phyloP scores from a whole-genome alignment of 176 grass and related monocot genomes.

The Aegilops bicornis region DNA sequence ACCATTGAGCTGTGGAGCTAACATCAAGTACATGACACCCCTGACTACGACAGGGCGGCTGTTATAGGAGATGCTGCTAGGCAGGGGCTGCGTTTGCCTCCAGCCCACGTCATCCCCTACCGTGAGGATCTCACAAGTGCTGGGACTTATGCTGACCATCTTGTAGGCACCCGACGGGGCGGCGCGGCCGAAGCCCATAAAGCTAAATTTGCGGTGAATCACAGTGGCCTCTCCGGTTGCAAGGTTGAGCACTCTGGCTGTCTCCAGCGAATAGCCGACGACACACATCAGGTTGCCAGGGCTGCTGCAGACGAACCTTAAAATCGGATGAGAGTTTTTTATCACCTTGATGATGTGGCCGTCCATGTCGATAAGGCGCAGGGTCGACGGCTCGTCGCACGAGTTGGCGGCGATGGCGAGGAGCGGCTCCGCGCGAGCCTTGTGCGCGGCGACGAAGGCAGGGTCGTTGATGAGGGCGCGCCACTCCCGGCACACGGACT shows the following conservation, averaged over 20 bases:
- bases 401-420: not conserved
- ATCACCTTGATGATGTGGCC: not conserved
- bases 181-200: not conserved
- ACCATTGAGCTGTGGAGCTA: not conserved
- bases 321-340: fast-evolving
- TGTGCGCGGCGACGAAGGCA: not conserved
- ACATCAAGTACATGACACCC: not conserved
- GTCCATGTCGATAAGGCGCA: not conserved
- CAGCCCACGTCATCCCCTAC: not conserved
- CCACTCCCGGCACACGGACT: not conserved
- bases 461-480: not conserved
- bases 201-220: not conserved
- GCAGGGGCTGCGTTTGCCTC: not conserved
- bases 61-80: not conserved
- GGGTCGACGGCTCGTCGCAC: too few relatives aligned
- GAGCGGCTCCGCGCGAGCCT: not conserved
- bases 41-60: not conserved
- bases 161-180: not conserved
- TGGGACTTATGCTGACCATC: not conserved
- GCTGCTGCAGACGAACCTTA: not conserved
- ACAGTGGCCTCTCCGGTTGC: not conserved
- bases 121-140: not conserved
- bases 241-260: not conserved
- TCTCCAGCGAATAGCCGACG: not conserved
- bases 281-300: not conserved